Evolutionary conservation across 2,329 filamentous ascomycete species (phyloP).

Genomic region (Beauveria pseudobassiana): DNA sequence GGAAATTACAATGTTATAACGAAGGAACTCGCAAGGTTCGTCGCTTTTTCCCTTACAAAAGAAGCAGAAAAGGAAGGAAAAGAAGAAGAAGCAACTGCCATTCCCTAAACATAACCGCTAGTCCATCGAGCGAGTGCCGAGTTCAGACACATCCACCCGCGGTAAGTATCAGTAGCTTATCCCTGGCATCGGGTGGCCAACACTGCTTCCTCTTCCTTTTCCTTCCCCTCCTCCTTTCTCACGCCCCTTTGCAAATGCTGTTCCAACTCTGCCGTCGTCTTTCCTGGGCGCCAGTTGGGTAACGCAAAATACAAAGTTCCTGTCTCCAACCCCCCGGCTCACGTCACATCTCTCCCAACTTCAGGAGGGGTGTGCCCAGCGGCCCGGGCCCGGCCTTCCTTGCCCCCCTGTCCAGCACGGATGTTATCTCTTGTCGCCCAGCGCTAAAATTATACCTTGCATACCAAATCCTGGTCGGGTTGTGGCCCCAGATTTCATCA

Average conservation of each 20-base stretch:
- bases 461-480: background rate
- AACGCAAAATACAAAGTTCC: background rate
- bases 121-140: background rate
- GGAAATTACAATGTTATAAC: no score
- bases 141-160: background rate
- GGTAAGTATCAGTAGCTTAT: no score
- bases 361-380: background rate
- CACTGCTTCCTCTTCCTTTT: no score
- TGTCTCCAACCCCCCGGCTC: background rate
- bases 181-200: background rate
- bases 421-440: constrained; percentile 5
- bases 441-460: background rate
- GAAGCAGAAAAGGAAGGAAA: background rate
- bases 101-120: background rate
- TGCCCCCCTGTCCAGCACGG: background rate
- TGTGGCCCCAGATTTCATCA: background rate
- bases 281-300: background rate
- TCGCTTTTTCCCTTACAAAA: background rate
- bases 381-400: background rate
- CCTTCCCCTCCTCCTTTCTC: background rate
- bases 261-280: no score
- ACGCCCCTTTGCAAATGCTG: background rate
- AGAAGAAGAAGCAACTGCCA: background rate
- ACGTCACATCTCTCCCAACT: background rate
- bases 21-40: no score